Conservation (phyloP, 116 monocot genomes). For the Dioscorea cayenensis region DNA sequence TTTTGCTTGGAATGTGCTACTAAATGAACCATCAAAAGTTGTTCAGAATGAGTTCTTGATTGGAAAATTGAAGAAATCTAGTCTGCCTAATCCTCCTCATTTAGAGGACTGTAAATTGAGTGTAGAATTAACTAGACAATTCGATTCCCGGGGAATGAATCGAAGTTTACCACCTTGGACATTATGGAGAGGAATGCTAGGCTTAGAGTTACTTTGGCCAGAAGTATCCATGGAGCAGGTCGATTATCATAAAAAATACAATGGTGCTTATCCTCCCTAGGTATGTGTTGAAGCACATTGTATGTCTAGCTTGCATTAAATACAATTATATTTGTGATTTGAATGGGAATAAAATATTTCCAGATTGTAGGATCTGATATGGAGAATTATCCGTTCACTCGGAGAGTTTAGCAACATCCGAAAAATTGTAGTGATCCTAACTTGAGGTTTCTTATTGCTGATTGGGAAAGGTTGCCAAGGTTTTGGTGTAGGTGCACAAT, state of each 20-base stretch:
- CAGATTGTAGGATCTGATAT: slow-evolving; percentile 77
- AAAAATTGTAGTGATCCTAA: slow-evolving; percentile 45
- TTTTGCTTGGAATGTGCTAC: slow-evolving; percentile 45
- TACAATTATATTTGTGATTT: not conserved
- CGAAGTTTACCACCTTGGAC: slow-evolving; percentile 64
- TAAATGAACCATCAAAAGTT: slow-evolving; percentile 16
- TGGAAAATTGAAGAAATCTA: slow-evolving; percentile 11
- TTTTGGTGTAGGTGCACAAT: slow-evolving; percentile 81
- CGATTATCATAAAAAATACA: not conserved
- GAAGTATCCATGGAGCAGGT: slow-evolving; percentile 4
- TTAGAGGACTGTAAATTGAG: slow-evolving; percentile 50
- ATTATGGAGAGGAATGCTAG: slow-evolving; percentile 59
- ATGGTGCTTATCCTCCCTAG: slow-evolving; percentile 69
- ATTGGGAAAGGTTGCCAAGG: slow-evolving; percentile 81
- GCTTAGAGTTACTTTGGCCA: slow-evolving; percentile 20
- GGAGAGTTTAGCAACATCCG: slow-evolving; percentile 70
- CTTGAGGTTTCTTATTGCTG: slow-evolving; percentile 61
- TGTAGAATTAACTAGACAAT: slow-evolving; percentile 30
- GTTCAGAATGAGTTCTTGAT: not conserved
- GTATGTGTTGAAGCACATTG: slow-evolving; percentile 32
- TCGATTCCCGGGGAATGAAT: slow-evolving; percentile 37
- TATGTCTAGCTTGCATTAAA: not conserved
- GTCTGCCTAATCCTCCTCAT: slow-evolving; percentile 55
- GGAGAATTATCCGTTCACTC: slow-evolving; percentile 76
- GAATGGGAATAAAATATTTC: slow-evolving; percentile 1